phyloP scores from a whole-genome alignment of 163 green algal genomes.

The Trebouxia gelatinosa region DNA sequence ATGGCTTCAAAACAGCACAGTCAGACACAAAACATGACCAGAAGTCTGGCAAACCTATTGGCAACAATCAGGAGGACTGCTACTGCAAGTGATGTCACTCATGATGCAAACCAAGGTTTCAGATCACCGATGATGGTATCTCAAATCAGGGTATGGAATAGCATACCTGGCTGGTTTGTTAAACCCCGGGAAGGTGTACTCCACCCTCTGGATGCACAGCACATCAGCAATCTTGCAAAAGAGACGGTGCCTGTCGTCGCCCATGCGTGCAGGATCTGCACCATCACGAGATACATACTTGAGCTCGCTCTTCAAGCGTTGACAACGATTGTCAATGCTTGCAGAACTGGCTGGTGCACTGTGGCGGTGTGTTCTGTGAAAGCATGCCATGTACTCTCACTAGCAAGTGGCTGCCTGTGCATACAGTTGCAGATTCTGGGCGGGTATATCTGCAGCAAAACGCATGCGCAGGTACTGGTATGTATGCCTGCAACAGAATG shows the following conservation, averaged over 20 bases:
- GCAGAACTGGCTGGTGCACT: not conserved
- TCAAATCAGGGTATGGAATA: too few species aligned
- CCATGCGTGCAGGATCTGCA: not conserved
- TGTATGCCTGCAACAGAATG: too few species aligned
- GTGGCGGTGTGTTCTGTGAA: not conserved
- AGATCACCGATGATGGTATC: too few species aligned
- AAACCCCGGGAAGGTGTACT: slow-evolving; percentile 31
- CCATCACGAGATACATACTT: not conserved
- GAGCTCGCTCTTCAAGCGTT: not conserved
- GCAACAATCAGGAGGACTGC: too few species aligned
- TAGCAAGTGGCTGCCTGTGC: not conserved
- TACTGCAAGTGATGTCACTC: too few species aligned
- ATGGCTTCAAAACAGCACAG: too few species aligned
- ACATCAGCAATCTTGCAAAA: slow-evolving; percentile 39
- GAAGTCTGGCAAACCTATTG: too few species aligned
- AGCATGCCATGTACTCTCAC: not conserved
- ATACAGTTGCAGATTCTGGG: not conserved
- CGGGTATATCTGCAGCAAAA: too few species aligned
- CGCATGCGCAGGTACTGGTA: too few species aligned
- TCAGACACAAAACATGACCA: too few species aligned
- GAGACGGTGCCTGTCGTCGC: slow-evolving; percentile 20
- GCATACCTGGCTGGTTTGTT: too few species aligned
- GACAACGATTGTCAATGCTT: not conserved
- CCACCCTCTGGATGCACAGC: slow-evolving; percentile 37
- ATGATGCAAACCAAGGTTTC: too few species aligned